A percentile compares a stretch with the other conserved stretches of the same genome.
Evolutionary conservation across 139 green algal species (phyloP).

Genomic region (Chlamydomonas asymmetrica): DNA sequence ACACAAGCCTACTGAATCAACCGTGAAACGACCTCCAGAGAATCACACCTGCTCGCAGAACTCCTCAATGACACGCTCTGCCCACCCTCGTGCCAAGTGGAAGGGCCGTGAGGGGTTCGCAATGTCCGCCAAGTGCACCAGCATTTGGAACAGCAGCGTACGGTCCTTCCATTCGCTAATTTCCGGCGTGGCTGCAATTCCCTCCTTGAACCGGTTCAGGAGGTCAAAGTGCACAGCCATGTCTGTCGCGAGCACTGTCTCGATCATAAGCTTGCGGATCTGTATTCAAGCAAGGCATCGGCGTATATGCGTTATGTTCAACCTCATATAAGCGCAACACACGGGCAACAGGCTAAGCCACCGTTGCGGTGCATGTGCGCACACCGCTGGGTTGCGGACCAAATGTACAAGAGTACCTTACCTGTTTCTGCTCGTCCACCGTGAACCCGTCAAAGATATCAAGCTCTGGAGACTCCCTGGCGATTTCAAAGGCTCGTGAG

Average conservation of each 20-base stretch:
- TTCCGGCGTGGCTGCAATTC: conserved; percentile 38
- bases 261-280: conserved; percentile 60
- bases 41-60: conserved; percentile 61
- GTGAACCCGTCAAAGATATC: conserved; percentile 53
- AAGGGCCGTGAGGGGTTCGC: conserved; percentile 64
- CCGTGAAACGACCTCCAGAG: too few species aligned
- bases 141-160: conserved; percentile 57
- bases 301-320: too few species aligned
- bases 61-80: conserved; percentile 64
- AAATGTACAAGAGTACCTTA: conserved; percentile 13
- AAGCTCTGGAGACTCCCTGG: conserved; percentile 26
- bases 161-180: conserved; percentile 50
- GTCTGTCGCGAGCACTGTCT: conserved; percentile 65
- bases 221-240: conserved; percentile 73
- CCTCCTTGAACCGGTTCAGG: conserved; percentile 49
- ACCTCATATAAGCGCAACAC: too few species aligned
- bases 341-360: too few species aligned
- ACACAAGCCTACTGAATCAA: too few species aligned
- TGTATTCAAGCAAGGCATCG: conserved; percentile 24
- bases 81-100: conserved; percentile 50
- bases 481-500: conserved; percentile 52
- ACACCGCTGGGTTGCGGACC: too few species aligned
- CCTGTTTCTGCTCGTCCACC: conserved; percentile 52
- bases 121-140: conserved; percentile 67
- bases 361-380: too few species aligned